A percentile compares a stretch with the other conserved stretches of the same genome.
These are phyloP conservation scores for Phytophthora aleatoria DNA, from an alignment of 352 stramenopile species.

Conservation along the genomic window DNA sequence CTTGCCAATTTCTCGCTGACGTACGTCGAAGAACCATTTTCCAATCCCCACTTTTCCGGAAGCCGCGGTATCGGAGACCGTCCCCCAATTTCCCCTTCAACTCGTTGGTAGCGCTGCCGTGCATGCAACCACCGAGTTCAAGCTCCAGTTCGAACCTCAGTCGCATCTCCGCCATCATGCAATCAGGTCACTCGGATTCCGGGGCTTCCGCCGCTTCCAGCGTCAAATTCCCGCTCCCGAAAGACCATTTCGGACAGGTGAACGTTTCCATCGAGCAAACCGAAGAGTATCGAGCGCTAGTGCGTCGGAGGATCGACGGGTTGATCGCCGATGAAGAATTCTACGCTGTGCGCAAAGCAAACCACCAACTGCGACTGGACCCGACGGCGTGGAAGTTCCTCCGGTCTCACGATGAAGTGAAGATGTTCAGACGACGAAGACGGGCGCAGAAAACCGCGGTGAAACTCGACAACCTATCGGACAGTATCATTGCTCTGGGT, in stretches of 20 bases:
- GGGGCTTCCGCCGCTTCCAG: slow-evolving; percentile 17
- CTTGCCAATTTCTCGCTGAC: slow-evolving; percentile 27
- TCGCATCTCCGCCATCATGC: slow-evolving; percentile 19
- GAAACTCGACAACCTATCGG: background rate
- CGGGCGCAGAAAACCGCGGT: slow-evolving; percentile 5
- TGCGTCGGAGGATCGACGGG: slow-evolving; percentile 32
- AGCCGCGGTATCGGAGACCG: background rate
- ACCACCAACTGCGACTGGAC: slow-evolving; percentile 27
- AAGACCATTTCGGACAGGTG: slow-evolving; percentile 40
- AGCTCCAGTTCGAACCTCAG: slow-evolving; percentile 5
- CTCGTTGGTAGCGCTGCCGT: background rate
- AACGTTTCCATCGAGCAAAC: slow-evolving; percentile 39
- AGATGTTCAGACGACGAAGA: slow-evolving; percentile 38
- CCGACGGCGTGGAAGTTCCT: slow-evolving; percentile 43
- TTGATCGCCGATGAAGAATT: slow-evolving; percentile 36
- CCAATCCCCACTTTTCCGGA: background rate
- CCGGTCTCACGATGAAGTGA: slow-evolving; percentile 37
- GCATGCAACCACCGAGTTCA: slow-evolving; percentile 17
- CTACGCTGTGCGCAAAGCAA: slow-evolving; percentile 9
- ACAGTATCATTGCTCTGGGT: background rate
- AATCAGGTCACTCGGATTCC: slow-evolving; percentile 26
- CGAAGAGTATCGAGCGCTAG: slow-evolving; percentile 40
- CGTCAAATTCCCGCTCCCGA: slow-evolving; percentile 34
- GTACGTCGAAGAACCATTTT: background rate
- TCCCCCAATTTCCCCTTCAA: background rate